Conservation (phyloP, 805 yeast genomes). For the Zygoascus ofunaensis region DNA sequence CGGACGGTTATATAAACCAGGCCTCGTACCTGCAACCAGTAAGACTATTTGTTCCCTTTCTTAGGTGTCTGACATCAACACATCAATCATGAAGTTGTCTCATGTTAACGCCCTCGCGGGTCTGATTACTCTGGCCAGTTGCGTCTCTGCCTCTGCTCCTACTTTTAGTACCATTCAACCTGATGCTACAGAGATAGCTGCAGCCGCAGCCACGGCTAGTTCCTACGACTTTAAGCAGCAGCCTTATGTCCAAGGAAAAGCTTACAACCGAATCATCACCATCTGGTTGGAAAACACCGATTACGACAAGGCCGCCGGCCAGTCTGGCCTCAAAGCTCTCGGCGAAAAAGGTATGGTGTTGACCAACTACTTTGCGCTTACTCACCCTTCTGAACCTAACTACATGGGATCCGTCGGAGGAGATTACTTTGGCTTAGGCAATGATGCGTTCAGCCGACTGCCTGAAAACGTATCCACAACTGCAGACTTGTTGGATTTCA, state of each 20-base stretch:
- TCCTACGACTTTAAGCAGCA: slow-evolving; percentile 25
- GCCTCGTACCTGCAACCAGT: neutral
- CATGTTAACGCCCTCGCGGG: neutral
- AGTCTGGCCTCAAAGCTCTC: slow-evolving; percentile 36
- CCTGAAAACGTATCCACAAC: slow-evolving; percentile 41
- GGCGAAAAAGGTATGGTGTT: slow-evolving; percentile 38
- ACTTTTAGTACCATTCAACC: slow-evolving; percentile 29
- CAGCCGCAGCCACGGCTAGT: slow-evolving; percentile 31
- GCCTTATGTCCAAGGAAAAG: slow-evolving; percentile 33
- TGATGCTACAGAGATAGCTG: slow-evolving; percentile 28
- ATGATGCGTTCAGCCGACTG: slow-evolving; percentile 37
- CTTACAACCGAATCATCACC: slow-evolving; percentile 34
- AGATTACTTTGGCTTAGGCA: slow-evolving; percentile 41
- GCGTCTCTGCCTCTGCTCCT: slow-evolving; percentile 15
- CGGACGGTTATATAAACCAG: neutral
- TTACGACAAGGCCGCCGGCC: slow-evolving; percentile 41
- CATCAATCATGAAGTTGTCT: neutral
- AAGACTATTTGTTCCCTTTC: neutral
- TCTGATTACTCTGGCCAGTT: neutral
- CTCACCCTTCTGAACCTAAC: slow-evolving; percentile 49
- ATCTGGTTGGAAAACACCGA: slow-evolving; percentile 47
- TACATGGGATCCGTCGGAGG: slow-evolving; percentile 43
- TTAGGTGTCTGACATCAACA: neutral
- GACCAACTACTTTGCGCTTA: slow-evolving; percentile 43
- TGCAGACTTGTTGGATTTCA: slow-evolving; percentile 40